phyloP scores from a whole-genome alignment of 148 eudicot genomes.

The Fagopyrum tataricum region DNA sequence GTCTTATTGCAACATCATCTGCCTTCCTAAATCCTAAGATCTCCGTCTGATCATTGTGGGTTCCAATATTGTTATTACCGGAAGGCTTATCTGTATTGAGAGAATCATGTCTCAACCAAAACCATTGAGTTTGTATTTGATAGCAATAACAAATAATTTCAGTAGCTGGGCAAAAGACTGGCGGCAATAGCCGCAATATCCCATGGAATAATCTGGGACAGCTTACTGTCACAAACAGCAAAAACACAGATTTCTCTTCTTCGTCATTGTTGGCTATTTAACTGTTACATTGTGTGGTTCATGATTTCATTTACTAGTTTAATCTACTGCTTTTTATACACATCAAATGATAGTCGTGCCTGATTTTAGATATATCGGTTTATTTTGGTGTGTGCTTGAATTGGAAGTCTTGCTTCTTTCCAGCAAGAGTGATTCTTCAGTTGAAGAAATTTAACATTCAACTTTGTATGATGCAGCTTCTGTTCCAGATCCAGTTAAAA shows the following conservation, averaged over 20 bases:
- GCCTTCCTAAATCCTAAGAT: background rate
- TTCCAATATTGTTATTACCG: background rate
- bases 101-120: background rate
- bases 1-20: background rate
- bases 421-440: background rate
- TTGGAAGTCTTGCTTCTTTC: constrained; percentile 2
- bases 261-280: background rate
- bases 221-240: background rate
- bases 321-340: background rate
- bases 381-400: background rate
- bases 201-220: background rate
- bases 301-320: background rate
- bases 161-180: background rate
- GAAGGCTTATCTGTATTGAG: background rate
- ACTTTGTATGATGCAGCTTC: constrained; percentile 39
- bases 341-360: background rate
- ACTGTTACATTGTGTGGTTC: background rate
- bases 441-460: background rate
- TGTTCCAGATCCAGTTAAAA: constrained; percentile 56
- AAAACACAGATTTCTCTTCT: background rate
- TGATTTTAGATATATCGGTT: background rate
- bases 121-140: background rate
- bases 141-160: background rate
- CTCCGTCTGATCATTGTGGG: background rate
- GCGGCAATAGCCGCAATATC: background rate